These are phyloP conservation scores for Ascochyta rabiei DNA, from an alignment of 2,329 filamentous ascomycete genomes.

Conservation along the genomic window DNA sequence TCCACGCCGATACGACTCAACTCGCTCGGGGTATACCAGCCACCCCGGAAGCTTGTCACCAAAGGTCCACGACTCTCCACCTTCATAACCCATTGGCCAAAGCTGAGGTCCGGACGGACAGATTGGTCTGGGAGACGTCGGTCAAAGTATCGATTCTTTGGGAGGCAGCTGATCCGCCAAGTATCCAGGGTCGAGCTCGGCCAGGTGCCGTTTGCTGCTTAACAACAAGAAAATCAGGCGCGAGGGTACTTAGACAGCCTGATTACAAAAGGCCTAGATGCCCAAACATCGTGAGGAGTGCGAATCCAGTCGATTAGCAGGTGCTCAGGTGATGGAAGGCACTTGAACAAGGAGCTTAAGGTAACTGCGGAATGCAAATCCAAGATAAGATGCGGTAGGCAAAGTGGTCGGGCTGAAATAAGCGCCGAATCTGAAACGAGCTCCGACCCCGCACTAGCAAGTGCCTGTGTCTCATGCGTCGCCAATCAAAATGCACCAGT, in stretches of 20 bases:
- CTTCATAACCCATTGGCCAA: conserved; percentile 13
- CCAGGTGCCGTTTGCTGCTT: conserved; percentile 12
- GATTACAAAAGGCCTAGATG: conserved; percentile 3
- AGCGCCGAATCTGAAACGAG: conserved; percentile 9
- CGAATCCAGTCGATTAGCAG: conserved; percentile 9
- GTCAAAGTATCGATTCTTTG: conserved; percentile 15
- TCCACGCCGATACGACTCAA: conserved; percentile 16
- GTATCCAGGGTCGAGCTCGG: conserved; percentile 7
- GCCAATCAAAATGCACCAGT: conserved; percentile 1
- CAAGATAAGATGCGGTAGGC: conserved; percentile 6
- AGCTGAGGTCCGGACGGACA: conserved; percentile 11
- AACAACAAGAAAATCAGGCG: conserved; percentile 9
- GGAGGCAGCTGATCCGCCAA: conserved; percentile 12
- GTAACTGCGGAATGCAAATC: conserved; percentile 9
- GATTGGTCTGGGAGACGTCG: conserved; percentile 12
- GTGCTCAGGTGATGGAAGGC: conserved; percentile 12
- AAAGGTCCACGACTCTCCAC: conserved; percentile 8
- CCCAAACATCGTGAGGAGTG: conserved; percentile 9
- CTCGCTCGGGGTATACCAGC: conserved; percentile 9
- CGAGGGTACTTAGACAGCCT: conserved; percentile 9
- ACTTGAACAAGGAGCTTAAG: conserved; percentile 13
- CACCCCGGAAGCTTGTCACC: conserved; percentile 10
- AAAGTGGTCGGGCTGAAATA: conserved; percentile 9
- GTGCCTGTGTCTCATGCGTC: neutral
- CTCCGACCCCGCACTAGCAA: conserved; percentile 8